These are phyloP conservation scores for Cairneyella variabilis DNA, from an alignment of 495 filamentous ascomycete genomes.

Conservation along the genomic window DNA sequence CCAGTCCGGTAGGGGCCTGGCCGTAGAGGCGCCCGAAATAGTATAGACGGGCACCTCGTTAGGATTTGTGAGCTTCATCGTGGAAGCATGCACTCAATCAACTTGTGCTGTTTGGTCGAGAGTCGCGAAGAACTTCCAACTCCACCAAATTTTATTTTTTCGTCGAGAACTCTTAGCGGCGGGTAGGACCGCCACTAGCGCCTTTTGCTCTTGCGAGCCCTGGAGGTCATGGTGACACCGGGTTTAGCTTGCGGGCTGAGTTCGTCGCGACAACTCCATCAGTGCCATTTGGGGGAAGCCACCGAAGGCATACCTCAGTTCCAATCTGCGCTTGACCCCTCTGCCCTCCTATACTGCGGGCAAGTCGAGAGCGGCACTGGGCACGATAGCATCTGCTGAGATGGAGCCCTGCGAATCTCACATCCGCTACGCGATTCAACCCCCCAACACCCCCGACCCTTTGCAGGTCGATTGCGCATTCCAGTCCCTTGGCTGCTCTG, in stretches of 20 bases:
- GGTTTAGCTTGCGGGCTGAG: not conserved
- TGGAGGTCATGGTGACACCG: not conserved
- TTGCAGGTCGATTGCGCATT: not conserved
- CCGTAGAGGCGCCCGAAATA: constrained; percentile 86
- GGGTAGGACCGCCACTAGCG: not conserved
- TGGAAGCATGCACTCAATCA: not conserved
- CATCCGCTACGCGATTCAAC: constrained; percentile 16
- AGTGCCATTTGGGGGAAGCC: too few species aligned
- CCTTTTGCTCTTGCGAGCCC: too few species aligned
- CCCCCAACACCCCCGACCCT: not conserved
- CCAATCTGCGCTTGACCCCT: not conserved
- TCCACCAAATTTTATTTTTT: not conserved
- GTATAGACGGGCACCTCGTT: constrained; percentile 94
- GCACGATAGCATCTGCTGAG: constrained; percentile 6
- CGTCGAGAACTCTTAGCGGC: not conserved
- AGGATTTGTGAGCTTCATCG: constrained; percentile 85
- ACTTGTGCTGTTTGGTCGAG: not conserved
- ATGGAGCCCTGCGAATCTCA: constrained; percentile 23
- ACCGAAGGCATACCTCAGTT: not conserved
- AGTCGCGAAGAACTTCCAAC: not conserved
- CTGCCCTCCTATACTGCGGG: not conserved
- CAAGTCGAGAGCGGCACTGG: not conserved
- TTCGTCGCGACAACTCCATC: constrained; percentile 1
- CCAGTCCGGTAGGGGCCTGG: constrained; percentile 91
- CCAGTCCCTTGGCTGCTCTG: not conserved